Evolutionary conservation across 345 rosid genomes (phyloP).

Genomic region (Acer campestre): DNA sequence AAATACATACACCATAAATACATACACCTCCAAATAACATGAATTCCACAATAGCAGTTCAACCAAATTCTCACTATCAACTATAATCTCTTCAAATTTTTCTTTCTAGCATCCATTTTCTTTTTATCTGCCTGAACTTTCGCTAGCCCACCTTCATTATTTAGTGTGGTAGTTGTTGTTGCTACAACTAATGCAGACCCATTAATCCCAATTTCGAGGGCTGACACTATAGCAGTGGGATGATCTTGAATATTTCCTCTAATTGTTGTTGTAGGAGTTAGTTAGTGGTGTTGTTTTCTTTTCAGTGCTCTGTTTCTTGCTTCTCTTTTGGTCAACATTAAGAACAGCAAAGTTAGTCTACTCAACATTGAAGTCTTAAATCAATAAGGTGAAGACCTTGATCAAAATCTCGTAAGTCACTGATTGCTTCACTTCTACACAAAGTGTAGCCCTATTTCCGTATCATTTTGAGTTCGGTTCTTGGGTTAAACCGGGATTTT

Average conservation of each 20-base stretch:
- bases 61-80: not conserved
- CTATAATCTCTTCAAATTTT: slow-evolving; percentile 89
- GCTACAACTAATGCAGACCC: slow-evolving; percentile 32
- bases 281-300: slow-evolving; percentile 30
- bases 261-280: slow-evolving; percentile 36
- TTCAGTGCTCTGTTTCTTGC: slow-evolving; percentile 26
- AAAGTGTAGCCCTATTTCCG: too few relatives aligned
- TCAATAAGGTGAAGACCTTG: too few relatives aligned
- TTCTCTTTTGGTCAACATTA: slow-evolving; percentile 44
- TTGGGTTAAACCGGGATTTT: too few relatives aligned
- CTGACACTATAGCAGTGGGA: slow-evolving; percentile 28
- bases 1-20: too few relatives aligned
- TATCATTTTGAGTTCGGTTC: too few relatives aligned
- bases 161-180: slow-evolving; percentile 25
- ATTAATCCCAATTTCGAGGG: slow-evolving; percentile 42
- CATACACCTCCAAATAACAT: not conserved
- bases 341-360: slow-evolving; percentile 14
- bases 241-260: slow-evolving; percentile 68
- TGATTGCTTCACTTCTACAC: too few relatives aligned
- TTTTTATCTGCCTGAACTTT: slow-evolving; percentile 84
- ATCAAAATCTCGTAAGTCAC: too few relatives aligned
- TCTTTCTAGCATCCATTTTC: slow-evolving; percentile 97
- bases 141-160: slow-evolving; percentile 64
- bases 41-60: slow-evolving; percentile 12
- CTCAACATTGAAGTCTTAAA: too few relatives aligned